Base-by-base conservation (phyloP, 108 stramenopile species). In the Schizochytrium sp. region DNA sequence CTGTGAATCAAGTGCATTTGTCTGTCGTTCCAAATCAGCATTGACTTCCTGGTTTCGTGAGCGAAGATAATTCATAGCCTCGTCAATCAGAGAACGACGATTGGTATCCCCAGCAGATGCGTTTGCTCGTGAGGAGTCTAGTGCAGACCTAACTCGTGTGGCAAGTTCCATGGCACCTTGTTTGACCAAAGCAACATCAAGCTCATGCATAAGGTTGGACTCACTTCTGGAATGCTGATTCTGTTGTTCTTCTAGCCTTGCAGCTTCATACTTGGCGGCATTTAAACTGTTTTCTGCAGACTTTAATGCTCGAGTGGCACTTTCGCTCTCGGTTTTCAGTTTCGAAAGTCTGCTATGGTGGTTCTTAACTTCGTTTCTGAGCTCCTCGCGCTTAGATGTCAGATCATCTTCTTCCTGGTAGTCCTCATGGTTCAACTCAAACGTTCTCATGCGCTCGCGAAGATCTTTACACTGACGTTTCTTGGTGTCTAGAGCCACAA, bases 371-470 rank as follows among this genome's bases (percentile, higher is more conserved):
- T 69, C 15, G 64, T 38, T 44, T 38, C 64, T 38, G 0, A 69
- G 1, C 87, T 90, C 87, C 55, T 90, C 72, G 49, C n/a, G 83
- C n/a, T 90, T 28, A 28, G 28, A 28, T 28, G 28, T 28, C 28
- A 28, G 28, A 28, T 28, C 28, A 89, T 90, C 89, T 90, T 89
- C 76, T 76, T 87, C 28, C 28, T 28, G 28, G 28, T 28, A 28
- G 28, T 28, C 28, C 28, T 28, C 28, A 28, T 28, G 28, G 28
- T 28, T 28, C 28, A 28, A 28, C 28, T 28, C 28, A 28, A 28
- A 28, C 28, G 28, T 28, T 28, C 28, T 28, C 28, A 28, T 28
- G 28, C 28, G 28, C 28, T 28, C 28, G 28, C 28, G 28, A 28
- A 28, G 28, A 28, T 28, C 28, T 28, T 28, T 28, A 28, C 28